Percentiles rank a stretch among this genome's conserved stretches.
phyloP scores from a whole-genome alignment of 2,329 filamentous ascomycete species.

The Pezicula carpinea region DNA sequence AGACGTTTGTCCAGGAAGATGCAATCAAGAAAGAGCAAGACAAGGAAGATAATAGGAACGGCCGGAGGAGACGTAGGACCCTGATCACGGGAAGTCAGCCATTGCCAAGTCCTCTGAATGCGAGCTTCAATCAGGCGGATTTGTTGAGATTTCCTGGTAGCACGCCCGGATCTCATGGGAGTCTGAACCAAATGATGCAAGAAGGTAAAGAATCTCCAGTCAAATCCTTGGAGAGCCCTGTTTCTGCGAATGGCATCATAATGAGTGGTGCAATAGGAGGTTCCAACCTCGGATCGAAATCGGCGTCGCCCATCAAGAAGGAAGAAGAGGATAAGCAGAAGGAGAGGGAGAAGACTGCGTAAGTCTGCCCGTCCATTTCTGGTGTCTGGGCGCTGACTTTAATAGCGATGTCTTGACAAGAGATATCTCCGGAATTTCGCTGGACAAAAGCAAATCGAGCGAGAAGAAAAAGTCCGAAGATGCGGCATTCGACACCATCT shows the following conservation, averaged over 20 bases:
- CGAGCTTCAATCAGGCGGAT: conserved; percentile 79
- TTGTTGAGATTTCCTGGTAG: conserved; percentile 53
- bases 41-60: conserved; percentile 89
- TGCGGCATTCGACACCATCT: conserved; percentile 57
- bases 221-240: conserved; percentile 29
- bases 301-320: conserved; percentile 45
- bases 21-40: conserved; percentile 46
- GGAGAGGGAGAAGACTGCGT: conserved; percentile 91
- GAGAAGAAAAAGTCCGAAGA: conserved; percentile 58
- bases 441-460: conserved; percentile 68
- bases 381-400: conserved; percentile 1
- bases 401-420: conserved; percentile 79
- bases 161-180: conserved; percentile 61
- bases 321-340: conserved; percentile 64
- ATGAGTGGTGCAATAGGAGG: conserved; percentile 50
- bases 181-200: conserved; percentile 78
- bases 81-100: conserved; percentile 97
- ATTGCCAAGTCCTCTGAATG: conserved; percentile 88
- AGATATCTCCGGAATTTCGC: conserved; percentile 90
- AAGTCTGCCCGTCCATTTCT: conserved; percentile 37
- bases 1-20: conserved; percentile 88
- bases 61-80: conserved; percentile 81
- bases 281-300: conserved; percentile 18
- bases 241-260: conserved; percentile 40
- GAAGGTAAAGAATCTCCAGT: conserved; percentile 58